phyloP scores from a whole-genome alignment of 306 rosid species.

The Malus orientalis region DNA sequence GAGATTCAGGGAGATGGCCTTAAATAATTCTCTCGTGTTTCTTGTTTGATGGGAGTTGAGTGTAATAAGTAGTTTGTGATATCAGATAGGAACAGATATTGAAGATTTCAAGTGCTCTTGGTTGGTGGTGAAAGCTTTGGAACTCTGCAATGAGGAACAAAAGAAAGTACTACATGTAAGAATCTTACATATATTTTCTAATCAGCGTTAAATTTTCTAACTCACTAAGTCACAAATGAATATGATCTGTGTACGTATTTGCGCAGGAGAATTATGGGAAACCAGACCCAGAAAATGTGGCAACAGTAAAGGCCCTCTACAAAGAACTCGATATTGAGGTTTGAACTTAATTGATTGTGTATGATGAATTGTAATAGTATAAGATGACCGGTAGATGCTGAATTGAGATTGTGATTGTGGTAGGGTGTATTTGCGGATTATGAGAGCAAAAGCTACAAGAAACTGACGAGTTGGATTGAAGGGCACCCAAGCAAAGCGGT shows the following conservation, averaged over 20 bases:
- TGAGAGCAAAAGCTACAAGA: slow-evolving; percentile 56
- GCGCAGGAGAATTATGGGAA: slow-evolving; percentile 79
- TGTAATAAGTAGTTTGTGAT: slow-evolving; percentile 16
- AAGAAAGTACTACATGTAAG: slow-evolving; percentile 57
- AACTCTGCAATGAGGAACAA: slow-evolving; percentile 60
- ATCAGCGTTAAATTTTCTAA: neutral
- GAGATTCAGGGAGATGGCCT: slow-evolving; percentile 2
- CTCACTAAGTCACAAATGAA: neutral
- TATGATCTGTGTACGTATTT: neutral
- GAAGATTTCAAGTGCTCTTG: slow-evolving; percentile 95
- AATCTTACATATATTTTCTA: neutral
- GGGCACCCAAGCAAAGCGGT: slow-evolving; percentile 70
- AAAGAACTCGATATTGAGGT: slow-evolving; percentile 67
- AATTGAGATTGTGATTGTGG: neutral
- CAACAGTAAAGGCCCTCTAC: slow-evolving; percentile 66
- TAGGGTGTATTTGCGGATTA: slow-evolving; percentile 65
- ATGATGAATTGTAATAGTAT: neutral
- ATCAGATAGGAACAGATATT: slow-evolving; percentile 88
- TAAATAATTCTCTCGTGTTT: neutral
- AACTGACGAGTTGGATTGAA: slow-evolving; percentile 54
- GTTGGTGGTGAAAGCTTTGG: slow-evolving; percentile 86
- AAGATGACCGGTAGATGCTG: neutral
- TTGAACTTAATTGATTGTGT: neutral
- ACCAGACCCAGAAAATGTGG: slow-evolving; percentile 51
- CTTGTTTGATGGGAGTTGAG: slow-evolving; percentile 1